Evolutionary conservation across 2,329 filamentous ascomycete genomes (phyloP).

Genomic region (Mycocentrospora acerina): DNA sequence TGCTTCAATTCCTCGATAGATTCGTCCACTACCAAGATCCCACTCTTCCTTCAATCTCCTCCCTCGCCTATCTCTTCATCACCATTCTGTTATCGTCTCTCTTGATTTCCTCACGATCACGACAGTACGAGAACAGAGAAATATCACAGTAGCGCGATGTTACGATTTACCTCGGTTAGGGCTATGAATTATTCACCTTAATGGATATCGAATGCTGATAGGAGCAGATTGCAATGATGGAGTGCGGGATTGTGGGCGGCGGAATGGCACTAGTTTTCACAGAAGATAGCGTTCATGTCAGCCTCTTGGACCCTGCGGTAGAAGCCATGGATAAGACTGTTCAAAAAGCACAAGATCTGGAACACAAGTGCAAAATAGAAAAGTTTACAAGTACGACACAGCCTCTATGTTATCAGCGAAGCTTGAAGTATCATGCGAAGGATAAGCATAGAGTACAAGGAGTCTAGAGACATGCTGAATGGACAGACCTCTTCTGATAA

Average conservation of each 20-base stretch:
- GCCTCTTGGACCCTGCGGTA: slow-evolving; percentile 56
- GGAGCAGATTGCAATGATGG: slow-evolving; percentile 57
- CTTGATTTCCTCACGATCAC: slow-evolving; percentile 26
- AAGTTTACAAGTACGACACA: slow-evolving; percentile 38
- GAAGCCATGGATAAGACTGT: slow-evolving; percentile 51
- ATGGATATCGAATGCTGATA: slow-evolving; percentile 4
- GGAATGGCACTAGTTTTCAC: slow-evolving; percentile 61
- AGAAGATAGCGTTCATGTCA: slow-evolving; percentile 58
- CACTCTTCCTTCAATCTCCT: slow-evolving; percentile 32
- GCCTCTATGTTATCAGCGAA: slow-evolving; percentile 54
- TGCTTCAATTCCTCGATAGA: slow-evolving; percentile 31
- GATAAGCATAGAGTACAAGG: slow-evolving; percentile 60
- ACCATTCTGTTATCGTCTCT: slow-evolving; percentile 26
- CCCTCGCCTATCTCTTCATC: slow-evolving; percentile 31
- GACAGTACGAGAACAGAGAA: slow-evolving; percentile 12
- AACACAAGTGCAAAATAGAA: slow-evolving; percentile 41
- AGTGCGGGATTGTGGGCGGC: slow-evolving; percentile 62
- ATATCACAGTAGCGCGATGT: slow-evolving; percentile 14
- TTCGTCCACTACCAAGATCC: slow-evolving; percentile 34
- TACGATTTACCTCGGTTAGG: slow-evolving; percentile 30
- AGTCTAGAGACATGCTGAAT: slow-evolving; percentile 61
- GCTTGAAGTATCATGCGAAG: slow-evolving; percentile 64
- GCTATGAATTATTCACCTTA: neutral
- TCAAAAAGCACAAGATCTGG: slow-evolving; percentile 43
- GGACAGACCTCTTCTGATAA: slow-evolving; percentile 63